phyloP scores from a whole-genome alignment of 192 early-diverging fungal genomes.

The Coemansia sp. region DNA sequence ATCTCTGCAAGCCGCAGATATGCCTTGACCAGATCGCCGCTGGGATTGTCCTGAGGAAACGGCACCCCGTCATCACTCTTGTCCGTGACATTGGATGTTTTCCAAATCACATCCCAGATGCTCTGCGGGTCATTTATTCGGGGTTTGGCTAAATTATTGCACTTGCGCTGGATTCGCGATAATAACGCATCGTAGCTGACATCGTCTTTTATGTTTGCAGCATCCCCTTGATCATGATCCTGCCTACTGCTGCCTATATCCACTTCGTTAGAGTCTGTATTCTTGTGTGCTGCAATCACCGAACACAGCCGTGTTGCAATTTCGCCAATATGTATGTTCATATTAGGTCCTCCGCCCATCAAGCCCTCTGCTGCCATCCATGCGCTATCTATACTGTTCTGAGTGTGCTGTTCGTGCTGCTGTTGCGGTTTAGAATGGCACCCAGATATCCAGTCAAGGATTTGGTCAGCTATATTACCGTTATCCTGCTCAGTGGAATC shows the following conservation, averaged over 20 bases:
- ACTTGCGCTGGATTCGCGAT: neutral
- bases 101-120: slow-evolving; percentile 10
- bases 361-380: slow-evolving; percentile 38
- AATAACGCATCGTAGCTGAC: neutral
- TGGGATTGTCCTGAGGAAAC: slow-evolving; percentile 1
- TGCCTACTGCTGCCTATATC: neutral
- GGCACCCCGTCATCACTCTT: neutral
- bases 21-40: slow-evolving; percentile 24
- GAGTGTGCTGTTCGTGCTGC: neutral
- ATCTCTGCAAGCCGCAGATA: slow-evolving; percentile 23
- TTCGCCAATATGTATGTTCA: slow-evolving; percentile 28
- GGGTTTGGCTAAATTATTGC: neutral
- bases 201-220: neutral
- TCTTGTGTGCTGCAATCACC: slow-evolving; percentile 2
- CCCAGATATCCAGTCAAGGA: slow-evolving; percentile 32
- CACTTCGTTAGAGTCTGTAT: neutral
- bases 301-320: slow-evolving; percentile 32
- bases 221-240: neutral
- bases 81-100: neutral
- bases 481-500: neutral
- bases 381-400: slow-evolving; percentile 1
- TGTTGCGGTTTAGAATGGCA: neutral
- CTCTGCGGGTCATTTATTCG: neutral
- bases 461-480: slow-evolving; percentile 11
- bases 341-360: slow-evolving; percentile 30